Base-by-base conservation (phyloP, 2,329 filamentous ascomycete species). In the Colletotrichum orchidophilum region DNA sequence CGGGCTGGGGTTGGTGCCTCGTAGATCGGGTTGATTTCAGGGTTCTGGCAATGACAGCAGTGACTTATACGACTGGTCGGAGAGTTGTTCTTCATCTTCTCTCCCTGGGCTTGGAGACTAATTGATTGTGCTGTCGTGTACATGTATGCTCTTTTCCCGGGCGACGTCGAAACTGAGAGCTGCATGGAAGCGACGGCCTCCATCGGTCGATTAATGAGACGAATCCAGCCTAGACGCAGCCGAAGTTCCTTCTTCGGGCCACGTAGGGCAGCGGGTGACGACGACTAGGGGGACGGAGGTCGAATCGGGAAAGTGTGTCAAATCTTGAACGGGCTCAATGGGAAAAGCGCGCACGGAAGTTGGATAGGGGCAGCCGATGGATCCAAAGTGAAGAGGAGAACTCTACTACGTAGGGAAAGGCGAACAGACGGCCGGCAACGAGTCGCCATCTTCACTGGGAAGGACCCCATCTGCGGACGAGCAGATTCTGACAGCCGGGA, bases 11-110 rank as follows among this genome's bases (percentile, higher is more conserved):
- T 46, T 46, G 39, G 55, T 58, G 50, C 50, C 58, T 62, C 33
- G 60, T 54, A 69, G 60, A 60, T 52, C 66, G 24, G 69, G 65
- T 55, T 35, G 35, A 50, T 55, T 60, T 60, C 60, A 60, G 57
- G 24, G 46, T 42, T 63, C 50, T 60, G 49, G 57, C 12, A 18
- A 54, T 31, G 59, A n/a, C n/a, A n/a, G n/a, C 33, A n/a, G 7
- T 29, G 35, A 21, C 33, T n/a, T n/a, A n/a, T n/a, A n/a, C n/a
- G n/a, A n/a, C n/a, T n/a, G n/a, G n/a, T n/a, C n/a, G n/a, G n/a
- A n/a, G n/a, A n/a, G n/a, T n/a, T n/a, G n/a, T n/a, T n/a, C n/a
- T n/a, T n/a, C n/a, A n/a, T n/a, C n/a, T n/a, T n/a, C n/a, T n/a
- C n/a, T n/a, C n/a, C n/a, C n/a, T n/a, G n/a, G n/a, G n/a, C 39